Percentiles rank a stretch among this genome's conserved stretches.
Evolutionary conservation across 495 filamentous ascomycete genomes (phyloP).

Genomic region (Penicillium tannophilum): DNA sequence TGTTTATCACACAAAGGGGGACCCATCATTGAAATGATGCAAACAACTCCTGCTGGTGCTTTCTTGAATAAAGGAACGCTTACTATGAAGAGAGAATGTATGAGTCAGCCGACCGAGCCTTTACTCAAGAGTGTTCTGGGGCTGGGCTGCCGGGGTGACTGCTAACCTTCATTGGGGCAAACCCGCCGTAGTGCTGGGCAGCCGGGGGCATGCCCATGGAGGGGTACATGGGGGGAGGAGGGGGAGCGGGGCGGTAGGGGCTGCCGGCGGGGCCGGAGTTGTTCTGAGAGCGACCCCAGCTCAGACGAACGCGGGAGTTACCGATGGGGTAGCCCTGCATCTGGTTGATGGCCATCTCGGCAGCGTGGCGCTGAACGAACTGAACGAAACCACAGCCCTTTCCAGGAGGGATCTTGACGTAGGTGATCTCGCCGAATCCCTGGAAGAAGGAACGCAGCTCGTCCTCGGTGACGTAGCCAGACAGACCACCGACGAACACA

Average conservation of each 20-base stretch:
- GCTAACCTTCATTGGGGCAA: constrained; percentile 75
- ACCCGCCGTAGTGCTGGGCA: constrained; percentile 69
- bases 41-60: constrained; percentile 52
- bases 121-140: constrained; percentile 34
- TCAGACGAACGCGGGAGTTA: constrained; percentile 95
- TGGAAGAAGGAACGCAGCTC: constrained; percentile 99
- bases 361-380: constrained; percentile 98
- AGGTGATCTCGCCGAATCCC: constrained; percentile 98
- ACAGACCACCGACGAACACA: constrained; percentile 96
- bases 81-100: constrained; percentile 35
- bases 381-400: constrained; percentile 99
- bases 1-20: constrained; percentile 42
- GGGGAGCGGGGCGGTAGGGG: constrained; percentile 93
- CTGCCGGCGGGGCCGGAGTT: constrained; percentile 97
- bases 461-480: constrained; percentile 98
- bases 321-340: constrained; percentile 99
- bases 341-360: constrained; percentile 99
- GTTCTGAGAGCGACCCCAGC: constrained; percentile 98
- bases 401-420: constrained; percentile 99
- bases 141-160: constrained; percentile 37
- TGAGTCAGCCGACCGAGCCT: constrained; percentile 38
- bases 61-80: constrained; percentile 49
- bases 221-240: constrained; percentile 83
- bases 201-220: constrained; percentile 78
- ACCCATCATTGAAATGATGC: constrained; percentile 50